Conservation (phyloP, 1,139 yeast genomes). For the Yamadazyma blattariae region DNA sequence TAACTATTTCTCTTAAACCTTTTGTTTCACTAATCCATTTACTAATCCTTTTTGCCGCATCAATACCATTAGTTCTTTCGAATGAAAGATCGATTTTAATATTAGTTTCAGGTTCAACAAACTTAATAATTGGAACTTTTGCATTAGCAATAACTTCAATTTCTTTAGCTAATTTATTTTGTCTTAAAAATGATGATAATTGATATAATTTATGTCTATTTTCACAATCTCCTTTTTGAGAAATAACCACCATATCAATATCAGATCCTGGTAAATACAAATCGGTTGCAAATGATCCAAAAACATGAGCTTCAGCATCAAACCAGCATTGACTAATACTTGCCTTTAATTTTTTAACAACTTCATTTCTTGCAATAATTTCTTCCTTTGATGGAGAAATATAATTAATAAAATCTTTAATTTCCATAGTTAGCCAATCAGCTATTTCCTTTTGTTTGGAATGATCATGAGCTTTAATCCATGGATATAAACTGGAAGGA, state of each 20-base stretch:
- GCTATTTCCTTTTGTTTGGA: conserved; percentile 72
- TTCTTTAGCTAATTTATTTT: conserved; percentile 59
- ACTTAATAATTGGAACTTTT: conserved; percentile 93
- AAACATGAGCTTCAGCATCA: conserved; percentile 77
- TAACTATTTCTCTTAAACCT: conserved; percentile 80
- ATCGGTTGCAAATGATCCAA: conserved; percentile 96
- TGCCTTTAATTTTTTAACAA: conserved; percentile 58
- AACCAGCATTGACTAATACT: conserved; percentile 70
- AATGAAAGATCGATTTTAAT: conserved; percentile 90
- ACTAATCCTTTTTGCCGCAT: conserved; percentile 78
- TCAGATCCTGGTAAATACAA: conserved; percentile 94
- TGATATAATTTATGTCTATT: conserved; percentile 68
- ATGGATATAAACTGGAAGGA: conserved; percentile 56
- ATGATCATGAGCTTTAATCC: conserved; percentile 78
- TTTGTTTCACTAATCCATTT: conserved; percentile 74
- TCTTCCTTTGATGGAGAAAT: conserved; percentile 84
- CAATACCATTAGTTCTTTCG: conserved; percentile 82
- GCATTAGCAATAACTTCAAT: conserved; percentile 91
- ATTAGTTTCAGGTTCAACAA: conserved; percentile 69
- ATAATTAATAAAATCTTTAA: conserved; percentile 80
- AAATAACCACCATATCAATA: conserved; percentile 87
- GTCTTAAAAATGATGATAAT: conserved; percentile 67
- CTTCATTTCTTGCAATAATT: conserved; percentile 63
- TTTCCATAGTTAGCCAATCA: conserved; percentile 87
- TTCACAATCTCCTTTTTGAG: conserved; percentile 64